A percentile compares a stretch with the other conserved stretches of the same genome.
Conservation (phyloP, 495 filamentous ascomycete genomes). For the Cercophora samala region DNA sequence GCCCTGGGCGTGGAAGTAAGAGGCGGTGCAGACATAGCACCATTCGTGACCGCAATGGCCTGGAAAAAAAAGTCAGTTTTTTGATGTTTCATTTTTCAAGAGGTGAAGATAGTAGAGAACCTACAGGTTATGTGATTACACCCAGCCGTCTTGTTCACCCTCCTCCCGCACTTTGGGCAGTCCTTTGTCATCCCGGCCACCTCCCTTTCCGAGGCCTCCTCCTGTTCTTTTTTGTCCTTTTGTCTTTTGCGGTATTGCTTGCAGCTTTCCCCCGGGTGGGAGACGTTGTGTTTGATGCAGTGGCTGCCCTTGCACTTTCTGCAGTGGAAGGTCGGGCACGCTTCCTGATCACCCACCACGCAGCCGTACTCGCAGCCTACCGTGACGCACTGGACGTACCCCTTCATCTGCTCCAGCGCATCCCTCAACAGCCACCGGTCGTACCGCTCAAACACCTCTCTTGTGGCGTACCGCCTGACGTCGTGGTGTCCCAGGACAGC, state of each 20-base stretch:
- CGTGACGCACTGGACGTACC: conserved; percentile 46
- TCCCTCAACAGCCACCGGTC: conserved; percentile 34
- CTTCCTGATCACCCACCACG: conserved; percentile 36
- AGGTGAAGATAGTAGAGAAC: conserved; percentile 13
- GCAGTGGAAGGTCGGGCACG: conserved; percentile 41
- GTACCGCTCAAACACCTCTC: conserved; percentile 35
- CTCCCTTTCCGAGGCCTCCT: conserved; percentile 39
- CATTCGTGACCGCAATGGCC: conserved; percentile 44
- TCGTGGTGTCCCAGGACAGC: conserved; percentile 36
- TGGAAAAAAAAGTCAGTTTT: conserved; percentile 13
- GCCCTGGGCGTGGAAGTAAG: conserved; percentile 28
- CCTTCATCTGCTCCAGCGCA: conserved; percentile 29
- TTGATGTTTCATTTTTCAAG: neutral
- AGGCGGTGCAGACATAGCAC: conserved; percentile 45
- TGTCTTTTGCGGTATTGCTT: conserved; percentile 43
- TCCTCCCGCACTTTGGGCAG: conserved; percentile 46
- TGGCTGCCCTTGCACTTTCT: conserved; percentile 33
- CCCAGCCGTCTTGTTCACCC: conserved; percentile 42
- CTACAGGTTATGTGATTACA: conserved; percentile 51
- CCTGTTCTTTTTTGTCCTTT: conserved; percentile 31
- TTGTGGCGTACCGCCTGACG: conserved; percentile 31
- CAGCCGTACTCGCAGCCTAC: conserved; percentile 39
- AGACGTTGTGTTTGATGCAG: conserved; percentile 44
- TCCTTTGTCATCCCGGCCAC: conserved; percentile 39
- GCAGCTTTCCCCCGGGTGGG: conserved; percentile 49